Conservation (phyloP, 179 eudicot genomes). For the Vitellaria paradoxa region DNA sequence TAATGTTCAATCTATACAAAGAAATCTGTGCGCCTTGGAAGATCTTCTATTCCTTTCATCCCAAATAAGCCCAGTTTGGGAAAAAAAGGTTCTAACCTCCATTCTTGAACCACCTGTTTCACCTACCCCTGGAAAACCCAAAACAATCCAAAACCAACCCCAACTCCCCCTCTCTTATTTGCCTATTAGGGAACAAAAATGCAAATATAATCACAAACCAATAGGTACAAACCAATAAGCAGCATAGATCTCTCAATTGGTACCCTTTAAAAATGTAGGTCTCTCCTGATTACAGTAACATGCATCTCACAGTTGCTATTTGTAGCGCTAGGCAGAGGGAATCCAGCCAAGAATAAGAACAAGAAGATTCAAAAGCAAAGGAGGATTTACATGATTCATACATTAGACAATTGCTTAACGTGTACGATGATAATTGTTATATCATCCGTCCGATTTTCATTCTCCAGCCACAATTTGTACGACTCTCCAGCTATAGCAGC, state of each 20-base stretch:
- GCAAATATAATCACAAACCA: background rate
- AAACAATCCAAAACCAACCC: too few species aligned
- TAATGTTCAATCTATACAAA: too few species aligned
- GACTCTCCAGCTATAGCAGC: slow-evolving; percentile 78
- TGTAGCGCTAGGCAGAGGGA: background rate
- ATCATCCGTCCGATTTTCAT: slow-evolving; percentile 91
- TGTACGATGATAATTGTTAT: slow-evolving; percentile 83
- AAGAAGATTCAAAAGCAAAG: background rate
- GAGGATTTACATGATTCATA: slow-evolving; percentile 28
- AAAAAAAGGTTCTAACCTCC: too few species aligned
- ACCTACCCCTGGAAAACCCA: too few species aligned
- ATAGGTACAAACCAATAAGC: background rate
- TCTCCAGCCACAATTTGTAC: slow-evolving; percentile 79
- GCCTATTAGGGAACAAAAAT: background rate
- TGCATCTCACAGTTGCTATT: background rate
- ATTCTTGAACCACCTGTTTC: too few species aligned
- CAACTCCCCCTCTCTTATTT: too few species aligned
- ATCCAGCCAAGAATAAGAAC: background rate
- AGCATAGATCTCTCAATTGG: background rate
- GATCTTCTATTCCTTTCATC: too few species aligned
- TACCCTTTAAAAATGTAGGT: background rate
- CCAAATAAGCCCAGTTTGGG: too few species aligned
- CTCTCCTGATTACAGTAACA: background rate
- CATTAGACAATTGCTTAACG: slow-evolving; percentile 57
- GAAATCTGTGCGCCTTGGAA: too few species aligned